Percentiles rank a stretch among this genome's conserved stretches.
Evolutionary conservation across 2,329 filamentous ascomycete genomes (phyloP).

Genomic region (Aspergillus floridensis): DNA sequence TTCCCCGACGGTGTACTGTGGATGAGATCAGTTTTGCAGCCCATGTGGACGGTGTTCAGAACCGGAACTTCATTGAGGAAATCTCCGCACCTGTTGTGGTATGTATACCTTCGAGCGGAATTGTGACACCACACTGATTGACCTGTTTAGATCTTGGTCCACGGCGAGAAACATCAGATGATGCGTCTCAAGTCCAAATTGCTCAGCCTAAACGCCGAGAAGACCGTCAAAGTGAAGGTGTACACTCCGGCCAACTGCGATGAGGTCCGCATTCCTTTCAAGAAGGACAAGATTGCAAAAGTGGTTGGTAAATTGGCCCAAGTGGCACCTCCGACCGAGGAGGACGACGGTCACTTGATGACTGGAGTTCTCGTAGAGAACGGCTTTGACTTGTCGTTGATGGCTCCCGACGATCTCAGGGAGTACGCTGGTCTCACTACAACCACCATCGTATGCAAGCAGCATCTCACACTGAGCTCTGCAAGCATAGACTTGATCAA

Average conservation of each 20-base stretch:
- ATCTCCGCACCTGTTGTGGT: slow-evolving; percentile 88
- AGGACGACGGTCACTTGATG: slow-evolving; percentile 61
- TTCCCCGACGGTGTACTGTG: slow-evolving; percentile 86
- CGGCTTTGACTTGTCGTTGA: slow-evolving; percentile 93
- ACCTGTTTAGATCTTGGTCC: slow-evolving; percentile 74
- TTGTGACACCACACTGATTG: background rate
- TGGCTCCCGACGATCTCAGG: slow-evolving; percentile 92
- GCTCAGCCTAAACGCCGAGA: slow-evolving; percentile 82
- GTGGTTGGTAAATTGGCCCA: slow-evolving; percentile 92
- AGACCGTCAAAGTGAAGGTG: slow-evolving; percentile 80
- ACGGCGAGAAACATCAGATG: slow-evolving; percentile 98
- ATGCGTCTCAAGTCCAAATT: slow-evolving; percentile 94
- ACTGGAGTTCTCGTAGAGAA: slow-evolving; percentile 93
- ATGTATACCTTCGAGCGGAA: slow-evolving; percentile 44
- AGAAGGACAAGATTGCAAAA: slow-evolving; percentile 90
- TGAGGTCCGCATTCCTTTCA: slow-evolving; percentile 91
- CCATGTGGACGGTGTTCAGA: slow-evolving; percentile 93
- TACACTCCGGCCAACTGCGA: slow-evolving; percentile 94
- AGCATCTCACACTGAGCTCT: slow-evolving; percentile 81
- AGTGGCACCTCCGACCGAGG: slow-evolving; percentile 63
- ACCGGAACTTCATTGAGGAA: slow-evolving; percentile 94
- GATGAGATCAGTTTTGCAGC: slow-evolving; percentile 95
- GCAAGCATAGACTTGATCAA: slow-evolving; percentile 87
- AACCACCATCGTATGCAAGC: slow-evolving; percentile 88
- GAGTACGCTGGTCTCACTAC: slow-evolving; percentile 97